A percentile compares a stretch with the other conserved stretches of the same genome.
phyloP scores from a whole-genome alignment of 805 yeast genomes.

The Candida krabiensis region DNA sequence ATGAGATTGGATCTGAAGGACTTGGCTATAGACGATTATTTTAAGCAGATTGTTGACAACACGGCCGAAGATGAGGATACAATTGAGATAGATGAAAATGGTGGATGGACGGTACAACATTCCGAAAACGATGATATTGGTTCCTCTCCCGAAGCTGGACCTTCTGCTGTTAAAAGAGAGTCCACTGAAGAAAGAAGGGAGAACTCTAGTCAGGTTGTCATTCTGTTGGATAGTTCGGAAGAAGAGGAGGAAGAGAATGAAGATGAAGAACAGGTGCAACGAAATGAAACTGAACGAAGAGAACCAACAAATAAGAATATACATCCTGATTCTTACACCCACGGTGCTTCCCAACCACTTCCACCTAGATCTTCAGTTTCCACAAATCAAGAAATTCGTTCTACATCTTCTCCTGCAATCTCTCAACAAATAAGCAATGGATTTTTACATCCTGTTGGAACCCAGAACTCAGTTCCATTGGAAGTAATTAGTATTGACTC shows the following conservation, averaged over 20 bases:
- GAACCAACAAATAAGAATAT: not conserved
- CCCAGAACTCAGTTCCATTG: too few relatives aligned
- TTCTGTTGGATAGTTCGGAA: constrained; percentile 5
- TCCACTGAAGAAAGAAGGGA: constrained; percentile 1
- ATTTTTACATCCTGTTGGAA: too few relatives aligned
- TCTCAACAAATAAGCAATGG: too few relatives aligned
- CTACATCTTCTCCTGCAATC: too few relatives aligned
- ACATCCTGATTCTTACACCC: too few relatives aligned
- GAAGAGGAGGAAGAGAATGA: constrained; percentile 7
- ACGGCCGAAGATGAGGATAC: constrained; percentile 60
- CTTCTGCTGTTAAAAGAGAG: not conserved
- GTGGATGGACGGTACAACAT: constrained; percentile 58
- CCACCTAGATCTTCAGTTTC: too few relatives aligned
- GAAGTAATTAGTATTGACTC: constrained; percentile 6
- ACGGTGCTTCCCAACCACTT: too few relatives aligned
- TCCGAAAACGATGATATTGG: constrained; percentile 16
- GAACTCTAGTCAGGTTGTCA: constrained; percentile 1
- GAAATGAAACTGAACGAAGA: too few relatives aligned
- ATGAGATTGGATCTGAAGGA: constrained; percentile 50
- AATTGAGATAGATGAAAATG: constrained; percentile 69
- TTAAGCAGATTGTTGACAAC: constrained; percentile 55
- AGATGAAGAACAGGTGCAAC: constrained; percentile 1
- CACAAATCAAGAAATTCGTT: too few relatives aligned
- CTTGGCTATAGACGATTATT: constrained; percentile 73
- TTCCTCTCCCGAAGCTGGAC: not conserved